Percentiles rank a stretch among this genome's conserved stretches.
These are phyloP conservation scores for Pleurostoma richardsiae DNA, from an alignment of 2,329 filamentous ascomycete genomes.

Conservation along the genomic window DNA sequence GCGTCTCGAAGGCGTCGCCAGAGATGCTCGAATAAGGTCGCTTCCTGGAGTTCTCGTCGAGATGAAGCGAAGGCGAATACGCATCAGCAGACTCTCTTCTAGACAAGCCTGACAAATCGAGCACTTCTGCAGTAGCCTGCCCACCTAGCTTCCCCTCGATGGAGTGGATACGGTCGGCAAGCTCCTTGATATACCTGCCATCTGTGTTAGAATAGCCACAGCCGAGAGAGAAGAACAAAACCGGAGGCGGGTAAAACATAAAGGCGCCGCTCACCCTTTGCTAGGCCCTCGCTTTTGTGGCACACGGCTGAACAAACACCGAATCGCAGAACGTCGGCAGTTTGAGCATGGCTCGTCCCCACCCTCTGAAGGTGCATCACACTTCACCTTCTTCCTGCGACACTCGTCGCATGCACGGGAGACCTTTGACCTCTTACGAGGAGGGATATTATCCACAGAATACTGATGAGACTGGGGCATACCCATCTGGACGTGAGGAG, in stretches of 20 bases:
- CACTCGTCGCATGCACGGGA: slow-evolving; percentile 88
- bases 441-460: slow-evolving; percentile 54
- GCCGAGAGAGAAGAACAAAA: too few relatives aligned
- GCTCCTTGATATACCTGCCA: slow-evolving; percentile 79
- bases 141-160: slow-evolving; percentile 73
- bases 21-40: slow-evolving; percentile 45
- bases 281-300: slow-evolving; percentile 85
- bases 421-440: slow-evolving; percentile 77
- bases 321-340: slow-evolving; percentile 70
- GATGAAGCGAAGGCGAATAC: slow-evolving; percentile 42
- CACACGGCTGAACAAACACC: slow-evolving; percentile 79
- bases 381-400: slow-evolving; percentile 84
- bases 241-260: background rate
- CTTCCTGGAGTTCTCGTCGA: slow-evolving; percentile 34
- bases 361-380: slow-evolving; percentile 72
- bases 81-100: slow-evolving; percentile 40
- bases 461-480: slow-evolving; percentile 39
- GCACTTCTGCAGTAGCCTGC: slow-evolving; percentile 37
- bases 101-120: slow-evolving; percentile 31
- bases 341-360: slow-evolving; percentile 74
- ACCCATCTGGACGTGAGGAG: slow-evolving; percentile 27
- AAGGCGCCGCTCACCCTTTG: slow-evolving; percentile 60
- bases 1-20: slow-evolving; percentile 31
- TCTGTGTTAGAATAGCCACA: slow-evolving; percentile 6
- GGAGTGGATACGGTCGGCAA: slow-evolving; percentile 77